phyloP scores from a whole-genome alignment of 2,329 filamentous ascomycete genomes.

The Pseudonectria buxi region DNA sequence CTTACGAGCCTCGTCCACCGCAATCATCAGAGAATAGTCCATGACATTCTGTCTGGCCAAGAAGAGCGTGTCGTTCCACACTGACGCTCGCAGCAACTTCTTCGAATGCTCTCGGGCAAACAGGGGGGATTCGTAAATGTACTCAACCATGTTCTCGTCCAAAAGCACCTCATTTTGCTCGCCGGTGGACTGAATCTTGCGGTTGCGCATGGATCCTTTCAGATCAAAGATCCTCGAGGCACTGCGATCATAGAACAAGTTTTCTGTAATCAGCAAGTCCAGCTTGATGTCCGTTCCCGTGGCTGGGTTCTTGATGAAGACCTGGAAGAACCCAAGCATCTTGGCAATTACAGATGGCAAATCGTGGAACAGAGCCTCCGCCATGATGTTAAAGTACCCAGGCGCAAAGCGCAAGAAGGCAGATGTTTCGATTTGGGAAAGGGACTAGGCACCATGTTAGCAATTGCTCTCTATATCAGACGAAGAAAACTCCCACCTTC shows the following conservation, averaged over 20 bases:
- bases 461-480: neutral
- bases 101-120: constrained; percentile 96
- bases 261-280: constrained; percentile 93
- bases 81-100: constrained; percentile 81
- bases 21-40: constrained; percentile 98
- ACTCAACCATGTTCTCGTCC: constrained; percentile 98
- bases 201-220: constrained; percentile 97
- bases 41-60: constrained; percentile 93
- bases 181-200: constrained; percentile 91
- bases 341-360: constrained; percentile 96
- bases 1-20: constrained; percentile 81
- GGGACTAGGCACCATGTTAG: constrained; percentile 47
- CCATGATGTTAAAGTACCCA: constrained; percentile 96
- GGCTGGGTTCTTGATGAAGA: constrained; percentile 89
- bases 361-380: constrained; percentile 89
- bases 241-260: constrained; percentile 90
- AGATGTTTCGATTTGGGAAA: constrained; percentile 85
- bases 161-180: constrained; percentile 94
- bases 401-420: constrained; percentile 94
- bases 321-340: constrained; percentile 97
- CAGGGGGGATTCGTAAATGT: constrained; percentile 93
- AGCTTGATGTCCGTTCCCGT: constrained; percentile 92
- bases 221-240: constrained; percentile 90
- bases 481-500: constrained; percentile 43
- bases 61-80: constrained; percentile 98